Evolutionary conservation across 1,284 basidiomycete genomes (phyloP).

Genomic region (Neonothopanus nambi): DNA sequence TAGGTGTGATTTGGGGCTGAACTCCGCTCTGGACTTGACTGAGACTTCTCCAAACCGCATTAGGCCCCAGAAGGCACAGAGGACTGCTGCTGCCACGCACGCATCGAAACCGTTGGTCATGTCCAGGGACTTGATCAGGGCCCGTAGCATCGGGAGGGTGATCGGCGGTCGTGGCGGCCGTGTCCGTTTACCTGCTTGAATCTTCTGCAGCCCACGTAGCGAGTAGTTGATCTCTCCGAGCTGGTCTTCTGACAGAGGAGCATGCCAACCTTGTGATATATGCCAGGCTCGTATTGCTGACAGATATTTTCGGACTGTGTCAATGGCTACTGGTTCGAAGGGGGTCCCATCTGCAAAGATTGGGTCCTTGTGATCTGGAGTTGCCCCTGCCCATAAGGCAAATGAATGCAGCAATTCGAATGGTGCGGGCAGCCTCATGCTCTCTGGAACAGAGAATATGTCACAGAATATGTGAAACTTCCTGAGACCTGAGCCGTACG

Average conservation of each 20-base stretch:
- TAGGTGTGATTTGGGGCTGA: background rate
- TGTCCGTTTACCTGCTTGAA: constrained; percentile 20
- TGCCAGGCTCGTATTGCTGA: constrained; percentile 38
- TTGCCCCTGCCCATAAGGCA: constrained; percentile 32
- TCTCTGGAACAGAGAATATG: constrained; percentile 34
- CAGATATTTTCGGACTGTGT: constrained; percentile 31
- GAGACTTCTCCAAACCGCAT: constrained; percentile 16
- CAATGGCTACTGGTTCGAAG: constrained; percentile 31
- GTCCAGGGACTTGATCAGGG: constrained; percentile 9
- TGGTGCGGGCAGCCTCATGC: constrained; percentile 29
- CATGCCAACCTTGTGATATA: constrained; percentile 37
- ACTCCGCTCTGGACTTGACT: background rate
- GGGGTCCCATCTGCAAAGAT: constrained; percentile 12
- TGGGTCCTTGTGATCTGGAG: constrained; percentile 20
- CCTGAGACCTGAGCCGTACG: constrained; percentile 33
- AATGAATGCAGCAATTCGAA: constrained; percentile 34
- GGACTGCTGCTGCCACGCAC: background rate
- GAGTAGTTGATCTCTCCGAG: constrained; percentile 27
- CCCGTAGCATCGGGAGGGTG: constrained; percentile 4
- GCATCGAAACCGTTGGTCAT: constrained; percentile 7
- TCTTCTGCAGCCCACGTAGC: constrained; percentile 27
- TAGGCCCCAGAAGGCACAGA: constrained; percentile 14
- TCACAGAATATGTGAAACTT: constrained; percentile 42
- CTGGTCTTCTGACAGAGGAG: constrained; percentile 22
- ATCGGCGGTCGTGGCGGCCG: constrained; percentile 8